Base-by-base conservation (phyloP, 352 stramenopile species). In the Globisporangium recalcitrans region DNA sequence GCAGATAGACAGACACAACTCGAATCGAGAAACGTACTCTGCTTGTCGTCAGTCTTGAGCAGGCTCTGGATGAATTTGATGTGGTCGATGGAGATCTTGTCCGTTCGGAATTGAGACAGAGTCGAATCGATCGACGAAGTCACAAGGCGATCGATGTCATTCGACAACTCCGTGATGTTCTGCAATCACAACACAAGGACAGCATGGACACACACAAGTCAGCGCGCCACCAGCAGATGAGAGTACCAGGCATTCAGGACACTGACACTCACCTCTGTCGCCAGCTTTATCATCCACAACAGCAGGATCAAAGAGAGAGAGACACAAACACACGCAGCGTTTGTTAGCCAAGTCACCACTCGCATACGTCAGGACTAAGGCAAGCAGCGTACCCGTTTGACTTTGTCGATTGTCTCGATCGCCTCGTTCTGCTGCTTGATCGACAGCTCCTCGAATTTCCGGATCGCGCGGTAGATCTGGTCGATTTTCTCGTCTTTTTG, bases 1-100 rank as follows among this genome's bases (percentile, higher is more conserved):
- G 27, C 27, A 31, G 5, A 31, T 31, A 5, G 27, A 31, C 5
- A 31, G 27, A 31, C 27, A 31, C 27, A 31, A 5, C 5, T 6
- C 2, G 2, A 31, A 31, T 31, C 27, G 27, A 31, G 26, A 7
- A 36, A 59, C 44, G 16, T 31, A 61, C 51, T 75, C 49, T 72
- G 49, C 22, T 77, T 61, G 21, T 75, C 70, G 42, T 88, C 77
- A n/a, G 74, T 49, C n/a, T 73, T 78, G 31, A 85, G 51, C 32
- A 88, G 34, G 38, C 85, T 73, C 59, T 86, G 85, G 36, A 90
- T 67, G 40, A 78, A 82, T 19, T 69, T 66, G 32, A 88, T 64
- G 48, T 83, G 75, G 38, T 82, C 75, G 27, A 80, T 55, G 7
- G 75, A 74, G 22, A 81, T 70, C 54, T 76, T 80, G 51, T 91